These are phyloP conservation scores for Beauveria varroae DNA, from an alignment of 2,329 filamentous ascomycete species.

Conservation along the genomic window DNA sequence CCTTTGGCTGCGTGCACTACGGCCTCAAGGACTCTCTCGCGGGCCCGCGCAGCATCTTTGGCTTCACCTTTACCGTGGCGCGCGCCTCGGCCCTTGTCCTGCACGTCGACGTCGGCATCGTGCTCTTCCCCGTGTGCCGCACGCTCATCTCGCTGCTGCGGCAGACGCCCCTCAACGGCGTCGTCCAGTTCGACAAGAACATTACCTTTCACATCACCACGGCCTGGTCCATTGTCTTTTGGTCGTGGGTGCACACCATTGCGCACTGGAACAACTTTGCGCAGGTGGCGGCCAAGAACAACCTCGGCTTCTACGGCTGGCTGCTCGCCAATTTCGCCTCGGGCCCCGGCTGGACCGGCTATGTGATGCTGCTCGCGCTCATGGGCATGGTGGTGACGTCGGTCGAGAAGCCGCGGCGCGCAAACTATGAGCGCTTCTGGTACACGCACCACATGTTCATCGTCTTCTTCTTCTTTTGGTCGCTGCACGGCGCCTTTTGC, in stretches of 20 bases:
- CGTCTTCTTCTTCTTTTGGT: slow-evolving; percentile 85
- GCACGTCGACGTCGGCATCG: slow-evolving; percentile 72
- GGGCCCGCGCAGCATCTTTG: slow-evolving; percentile 59
- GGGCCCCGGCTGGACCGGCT: slow-evolving; percentile 79
- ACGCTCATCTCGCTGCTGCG: slow-evolving; percentile 75
- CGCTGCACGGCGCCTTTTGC: slow-evolving; percentile 82
- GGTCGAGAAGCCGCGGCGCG: slow-evolving; percentile 67
- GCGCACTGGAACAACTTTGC: slow-evolving; percentile 85
- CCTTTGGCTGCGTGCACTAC: slow-evolving; percentile 75
- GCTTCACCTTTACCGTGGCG: slow-evolving; percentile 69
- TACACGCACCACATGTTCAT: slow-evolving; percentile 85
- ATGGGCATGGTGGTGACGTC: slow-evolving; percentile 75
- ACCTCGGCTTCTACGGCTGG: slow-evolving; percentile 71
- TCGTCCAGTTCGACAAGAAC: slow-evolving; percentile 85
- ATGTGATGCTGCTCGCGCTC: slow-evolving; percentile 71
- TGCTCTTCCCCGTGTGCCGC: slow-evolving; percentile 75
- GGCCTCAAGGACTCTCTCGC: slow-evolving; percentile 68
- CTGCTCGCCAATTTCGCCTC: slow-evolving; percentile 69
- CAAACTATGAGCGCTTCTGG: slow-evolving; percentile 87
- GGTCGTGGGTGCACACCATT: slow-evolving; percentile 78
- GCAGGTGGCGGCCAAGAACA: slow-evolving; percentile 65
- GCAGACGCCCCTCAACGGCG: slow-evolving; percentile 75
- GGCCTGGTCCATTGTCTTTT: slow-evolving; percentile 84
- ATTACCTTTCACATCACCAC: slow-evolving; percentile 82
- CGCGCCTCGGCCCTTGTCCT: slow-evolving; percentile 68